These are phyloP conservation scores for Pichia californica DNA, from an alignment of 805 yeast species.

Conservation along the genomic window DNA sequence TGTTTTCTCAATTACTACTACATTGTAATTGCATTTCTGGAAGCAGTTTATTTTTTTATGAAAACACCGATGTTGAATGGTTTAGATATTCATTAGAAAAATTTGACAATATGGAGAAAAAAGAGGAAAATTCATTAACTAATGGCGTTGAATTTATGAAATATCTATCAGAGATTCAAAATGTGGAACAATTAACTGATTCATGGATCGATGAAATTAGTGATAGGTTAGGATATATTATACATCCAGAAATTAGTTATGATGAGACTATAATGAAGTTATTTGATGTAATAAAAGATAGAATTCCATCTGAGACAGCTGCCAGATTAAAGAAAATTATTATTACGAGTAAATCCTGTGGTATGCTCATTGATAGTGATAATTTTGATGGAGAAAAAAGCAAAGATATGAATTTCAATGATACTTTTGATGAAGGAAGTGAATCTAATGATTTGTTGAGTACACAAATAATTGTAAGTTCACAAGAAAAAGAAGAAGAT, in stretches of 20 bases:
- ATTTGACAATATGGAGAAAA: background rate
- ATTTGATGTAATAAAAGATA: background rate
- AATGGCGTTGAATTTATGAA: constrained; percentile 1
- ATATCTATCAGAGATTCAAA: constrained; percentile 1
- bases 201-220: constrained; percentile 7
- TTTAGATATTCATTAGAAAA: background rate
- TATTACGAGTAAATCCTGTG: background rate
- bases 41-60: background rate
- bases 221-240: background rate
- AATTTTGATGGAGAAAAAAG: background rate
- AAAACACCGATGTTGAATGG: background rate
- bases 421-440: background rate
- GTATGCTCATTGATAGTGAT: too few relatives aligned
- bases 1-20: background rate
- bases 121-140: background rate
- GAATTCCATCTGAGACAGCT: background rate
- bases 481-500: background rate
- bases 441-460: background rate
- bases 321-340: background rate
- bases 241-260: background rate
- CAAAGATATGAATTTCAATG: background rate
- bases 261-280: background rate
- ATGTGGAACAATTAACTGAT: constrained; percentile 1
- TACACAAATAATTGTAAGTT: background rate
- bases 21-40: background rate